Base-by-base conservation (phyloP, 2,329 filamentous ascomycete species). In the Aspergillus sp. region DNA sequence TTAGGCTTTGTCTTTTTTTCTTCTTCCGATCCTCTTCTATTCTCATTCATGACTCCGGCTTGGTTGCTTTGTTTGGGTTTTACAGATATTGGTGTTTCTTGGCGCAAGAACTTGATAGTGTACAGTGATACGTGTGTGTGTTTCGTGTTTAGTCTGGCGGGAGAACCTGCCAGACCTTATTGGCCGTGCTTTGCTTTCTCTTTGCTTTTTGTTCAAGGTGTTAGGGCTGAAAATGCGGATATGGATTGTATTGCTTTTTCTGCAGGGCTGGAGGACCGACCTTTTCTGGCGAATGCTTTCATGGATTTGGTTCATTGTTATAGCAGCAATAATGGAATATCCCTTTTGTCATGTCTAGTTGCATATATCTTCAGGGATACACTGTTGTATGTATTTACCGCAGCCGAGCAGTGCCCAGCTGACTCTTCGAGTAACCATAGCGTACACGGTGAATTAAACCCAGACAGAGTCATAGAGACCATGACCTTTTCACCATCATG, bases 141-240 rank as follows among this genome's bases (percentile, higher is more conserved):
- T 33, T 28, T n/a, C 27, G 48, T 45, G 28, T 40, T 19, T 19
- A 19, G 19, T 19, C 19, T 19, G 19, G 19, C 19, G 2, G 19
- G 19, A 19, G 19, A 19, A 19, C 19, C 19, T 19, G 19, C 19
- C 19, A 19, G 19, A 19, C 19, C 19, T 19, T 19, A 19, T 42
- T 48, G 35, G 35, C 12, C 38, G 12, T 43, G 8, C 8, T 29
- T 43, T 33, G 5, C 35, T 33, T 43, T 12, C 10, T 33, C 10
- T 9, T 45, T 46, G 19, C 40, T 41, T 33, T 43, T 51, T 27
- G 41, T 52, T 34, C 47, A 41, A 50, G 43, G 28, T 29, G 29
- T 44, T 29, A 30, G 48, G 48, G 32, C 41, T 52, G 47, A 46
- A 49, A 49, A 49, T 47, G 47, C 19, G 44, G 47, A 36, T 42